A percentile compares a stretch with the other conserved stretches of the same genome.
These are phyloP conservation scores for Cyberlindnera xishuangbannaensis DNA, from an alignment of 805 yeast genomes.

Conservation along the genomic window DNA sequence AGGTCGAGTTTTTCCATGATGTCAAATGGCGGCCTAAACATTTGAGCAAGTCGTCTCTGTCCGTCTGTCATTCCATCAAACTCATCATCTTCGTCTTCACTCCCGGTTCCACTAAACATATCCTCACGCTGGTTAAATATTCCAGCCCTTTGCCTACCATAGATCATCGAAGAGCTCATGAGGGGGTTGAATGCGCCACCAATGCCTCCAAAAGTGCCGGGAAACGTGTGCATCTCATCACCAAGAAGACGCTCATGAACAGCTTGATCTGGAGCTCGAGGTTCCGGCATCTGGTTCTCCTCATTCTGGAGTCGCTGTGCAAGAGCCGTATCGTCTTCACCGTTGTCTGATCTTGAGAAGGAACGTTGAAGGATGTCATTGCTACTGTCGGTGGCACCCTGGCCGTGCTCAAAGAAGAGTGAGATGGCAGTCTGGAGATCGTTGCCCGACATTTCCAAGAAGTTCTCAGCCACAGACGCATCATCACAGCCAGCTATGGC, in stretches of 20 bases:
- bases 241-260: slow-evolving; percentile 73
- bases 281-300: slow-evolving; percentile 42
- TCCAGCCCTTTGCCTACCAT: slow-evolving; percentile 28
- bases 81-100: slow-evolving; percentile 30
- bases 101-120: slow-evolving; percentile 4
- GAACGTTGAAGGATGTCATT: too few species aligned
- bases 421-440: slow-evolving; percentile 82
- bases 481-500: slow-evolving; percentile 78
- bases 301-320: slow-evolving; percentile 63
- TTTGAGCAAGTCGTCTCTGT: slow-evolving; percentile 68
- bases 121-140: slow-evolving; percentile 32
- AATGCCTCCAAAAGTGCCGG: slow-evolving; percentile 32
- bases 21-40: slow-evolving; percentile 94
- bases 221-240: slow-evolving; percentile 30
- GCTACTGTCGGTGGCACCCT: slow-evolving; percentile 15
- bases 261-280: slow-evolving; percentile 75
- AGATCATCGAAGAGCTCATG: slow-evolving; percentile 20
- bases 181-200: slow-evolving; percentile 28
- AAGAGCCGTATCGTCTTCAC: slow-evolving; percentile 39
- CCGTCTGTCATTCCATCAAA: slow-evolving; percentile 26
- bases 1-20: slow-evolving; percentile 62
- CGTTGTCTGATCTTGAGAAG: slow-evolving; percentile 1
- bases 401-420: slow-evolving; percentile 67
- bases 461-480: slow-evolving; percentile 62
- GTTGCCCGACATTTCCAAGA: slow-evolving; percentile 70